Evolutionary conservation across 352 stramenopile species (phyloP).

Genomic region (Plasmopara halstedii): DNA sequence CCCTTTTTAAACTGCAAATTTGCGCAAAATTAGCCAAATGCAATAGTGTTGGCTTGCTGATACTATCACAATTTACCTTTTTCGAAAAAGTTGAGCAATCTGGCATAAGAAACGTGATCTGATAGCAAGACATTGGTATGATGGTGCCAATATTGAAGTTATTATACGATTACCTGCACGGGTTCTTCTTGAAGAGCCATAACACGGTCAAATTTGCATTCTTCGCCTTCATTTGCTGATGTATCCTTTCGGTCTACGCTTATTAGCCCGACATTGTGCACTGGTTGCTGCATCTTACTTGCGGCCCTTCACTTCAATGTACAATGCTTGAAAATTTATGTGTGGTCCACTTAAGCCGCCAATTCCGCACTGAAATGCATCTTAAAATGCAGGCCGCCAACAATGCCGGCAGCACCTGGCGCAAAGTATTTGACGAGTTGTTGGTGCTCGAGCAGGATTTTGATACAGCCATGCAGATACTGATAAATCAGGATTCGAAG

Average conservation of each 20-base stretch:
- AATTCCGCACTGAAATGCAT: conserved; percentile 4
- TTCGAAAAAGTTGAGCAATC: conserved; percentile 44
- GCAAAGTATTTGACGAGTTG: conserved; percentile 20
- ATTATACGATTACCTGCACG: conserved; percentile 25
- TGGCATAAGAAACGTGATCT: conserved; percentile 49
- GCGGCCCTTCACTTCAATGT: conserved; percentile 11
- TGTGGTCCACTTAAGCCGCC: conserved; percentile 10
- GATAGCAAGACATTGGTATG: not conserved
- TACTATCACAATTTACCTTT: conserved; percentile 11
- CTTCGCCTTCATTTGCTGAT: conserved; percentile 5
- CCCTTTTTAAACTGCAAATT: conserved; percentile 55
- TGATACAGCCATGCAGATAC: conserved; percentile 58
- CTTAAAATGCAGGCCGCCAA: conserved; percentile 3
- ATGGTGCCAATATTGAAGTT: not conserved
- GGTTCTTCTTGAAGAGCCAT: conserved; percentile 48
- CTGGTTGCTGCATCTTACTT: conserved; percentile 18
- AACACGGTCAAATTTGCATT: conserved; percentile 57
- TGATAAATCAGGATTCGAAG: conserved; percentile 41
- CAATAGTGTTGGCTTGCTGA: not conserved
- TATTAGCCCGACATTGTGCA: conserved; percentile 15
- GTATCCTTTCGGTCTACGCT: conserved; percentile 18
- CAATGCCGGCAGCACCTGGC: not conserved
- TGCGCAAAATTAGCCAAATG: not conserved
- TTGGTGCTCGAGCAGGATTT: conserved; percentile 60
- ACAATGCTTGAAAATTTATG: not conserved